Percentiles rank a stretch among this genome's conserved stretches.
Evolutionary conservation across 371 early-diverging fungal genomes (phyloP).

Genomic region (Lichtheimia ramosa): DNA sequence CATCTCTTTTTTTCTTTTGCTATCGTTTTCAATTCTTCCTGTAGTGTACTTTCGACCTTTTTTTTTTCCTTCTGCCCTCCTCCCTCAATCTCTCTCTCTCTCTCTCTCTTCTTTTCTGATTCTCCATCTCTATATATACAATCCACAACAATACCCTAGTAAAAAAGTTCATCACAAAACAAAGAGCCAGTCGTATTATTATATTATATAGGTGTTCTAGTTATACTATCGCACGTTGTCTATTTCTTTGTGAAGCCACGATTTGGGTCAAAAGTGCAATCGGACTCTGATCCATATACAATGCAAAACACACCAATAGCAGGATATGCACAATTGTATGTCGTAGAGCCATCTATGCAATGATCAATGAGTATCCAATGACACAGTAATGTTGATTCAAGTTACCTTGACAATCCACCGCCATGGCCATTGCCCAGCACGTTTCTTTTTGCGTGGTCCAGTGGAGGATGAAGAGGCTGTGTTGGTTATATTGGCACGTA

Average conservation of each 20-base stretch:
- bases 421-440: constrained; percentile 33
- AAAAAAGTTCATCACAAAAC: too few relatives aligned
- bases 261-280: too few relatives aligned
- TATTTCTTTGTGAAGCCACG: too few relatives aligned
- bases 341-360: too few relatives aligned
- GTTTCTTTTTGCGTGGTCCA: neutral
- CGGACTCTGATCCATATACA: too few relatives aligned
- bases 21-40: neutral
- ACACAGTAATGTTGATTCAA: neutral
- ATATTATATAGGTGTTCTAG: too few relatives aligned
- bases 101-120: neutral
- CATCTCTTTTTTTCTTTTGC: neutral
- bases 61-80: neutral
- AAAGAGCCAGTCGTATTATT: too few relatives aligned
- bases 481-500: constrained; percentile 11
- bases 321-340: too few relatives aligned
- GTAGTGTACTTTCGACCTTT: neutral
- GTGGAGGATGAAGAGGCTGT: neutral
- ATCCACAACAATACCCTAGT: too few relatives aligned
- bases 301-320: too few relatives aligned
- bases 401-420: constrained; percentile 44
- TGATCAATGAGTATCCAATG: too few relatives aligned
- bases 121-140: neutral
- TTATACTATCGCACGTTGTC: too few relatives aligned
- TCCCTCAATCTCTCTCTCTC: neutral